Percentiles rank a stretch among this genome's conserved stretches.
Conservation (phyloP, 768 basidiomycete genomes). For the Rhizopogon roseolus region DNA sequence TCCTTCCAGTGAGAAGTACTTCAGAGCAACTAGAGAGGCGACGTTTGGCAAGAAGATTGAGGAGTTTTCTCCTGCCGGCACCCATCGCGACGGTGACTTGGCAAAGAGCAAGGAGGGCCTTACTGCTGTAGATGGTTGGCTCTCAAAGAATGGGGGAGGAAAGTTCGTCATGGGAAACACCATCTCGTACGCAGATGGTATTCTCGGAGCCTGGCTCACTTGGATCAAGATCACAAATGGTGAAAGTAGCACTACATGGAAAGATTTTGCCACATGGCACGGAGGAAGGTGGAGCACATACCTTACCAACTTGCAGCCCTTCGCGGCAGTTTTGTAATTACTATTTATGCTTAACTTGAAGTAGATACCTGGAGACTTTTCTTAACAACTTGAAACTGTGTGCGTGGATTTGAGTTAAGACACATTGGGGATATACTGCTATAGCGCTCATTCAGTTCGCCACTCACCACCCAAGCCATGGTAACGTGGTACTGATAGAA, state of each 20-base stretch:
- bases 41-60: slow-evolving; percentile 28
- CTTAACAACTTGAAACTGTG: no score
- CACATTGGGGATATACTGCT: no score
- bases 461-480: no score
- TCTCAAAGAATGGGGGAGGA: slow-evolving; percentile 22
- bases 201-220: slow-evolving; percentile 27
- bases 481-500: no score
- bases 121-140: slow-evolving; percentile 23
- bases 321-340: slow-evolving; percentile 16
- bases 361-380: background rate
- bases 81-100: slow-evolving; percentile 21
- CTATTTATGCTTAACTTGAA: background rate
- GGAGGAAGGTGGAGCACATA: slow-evolving; percentile 34
- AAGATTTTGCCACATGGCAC: slow-evolving; percentile 30
- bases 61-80: slow-evolving; percentile 29
- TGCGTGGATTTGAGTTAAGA: no score
- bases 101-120: slow-evolving; percentile 21
- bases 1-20: slow-evolving; percentile 26
- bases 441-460: no score
- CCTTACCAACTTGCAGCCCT: slow-evolving; percentile 26
- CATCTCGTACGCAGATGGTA: slow-evolving; percentile 31
- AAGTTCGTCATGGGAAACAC: slow-evolving; percentile 31
- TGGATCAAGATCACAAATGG: slow-evolving; percentile 27
- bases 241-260: slow-evolving; percentile 27
- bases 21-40: slow-evolving; percentile 28